Evolutionary conservation across 2,329 filamentous ascomycete genomes (phyloP).

Genomic region (Alternaria viburni): DNA sequence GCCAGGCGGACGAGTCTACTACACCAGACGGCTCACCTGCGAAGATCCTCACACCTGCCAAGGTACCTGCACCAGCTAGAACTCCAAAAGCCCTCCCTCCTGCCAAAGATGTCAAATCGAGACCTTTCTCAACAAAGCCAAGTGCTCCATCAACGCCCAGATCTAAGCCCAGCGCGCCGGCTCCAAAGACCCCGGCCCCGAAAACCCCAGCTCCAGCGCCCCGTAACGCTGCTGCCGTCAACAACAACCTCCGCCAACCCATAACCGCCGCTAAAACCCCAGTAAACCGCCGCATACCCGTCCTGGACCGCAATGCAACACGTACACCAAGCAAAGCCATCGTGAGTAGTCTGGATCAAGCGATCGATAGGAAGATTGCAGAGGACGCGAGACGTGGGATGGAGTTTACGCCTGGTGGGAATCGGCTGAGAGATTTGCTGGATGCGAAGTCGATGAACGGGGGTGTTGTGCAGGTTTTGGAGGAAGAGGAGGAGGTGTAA

Average conservation of each 20-base stretch:
- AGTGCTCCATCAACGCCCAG: background rate
- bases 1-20: background rate
- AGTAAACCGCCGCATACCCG: background rate
- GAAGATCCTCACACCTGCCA: background rate
- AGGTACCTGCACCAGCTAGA: conserved; percentile 3
- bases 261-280: background rate
- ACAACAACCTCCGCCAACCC: background rate
- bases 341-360: conserved; percentile 21
- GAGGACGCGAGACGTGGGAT: conserved; percentile 20
- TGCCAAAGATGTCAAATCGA: background rate
- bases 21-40: background rate
- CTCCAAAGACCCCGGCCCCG: background rate
- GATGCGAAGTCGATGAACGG: background rate
- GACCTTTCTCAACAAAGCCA: background rate
- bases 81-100: conserved; percentile 16
- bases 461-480: background rate
- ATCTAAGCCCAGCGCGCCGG: background rate
- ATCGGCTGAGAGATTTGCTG: conserved; percentile 18
- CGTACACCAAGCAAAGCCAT: conserved; percentile 35
- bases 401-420: conserved; percentile 19
- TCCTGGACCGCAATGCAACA: conserved; percentile 18
- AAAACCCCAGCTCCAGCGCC: background rate
- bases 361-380: conserved; percentile 37
- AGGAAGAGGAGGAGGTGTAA: background rate
- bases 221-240: background rate